Conservation (phyloP, 2,329 filamentous ascomycete genomes). For the Albifimbria verrucaria region DNA sequence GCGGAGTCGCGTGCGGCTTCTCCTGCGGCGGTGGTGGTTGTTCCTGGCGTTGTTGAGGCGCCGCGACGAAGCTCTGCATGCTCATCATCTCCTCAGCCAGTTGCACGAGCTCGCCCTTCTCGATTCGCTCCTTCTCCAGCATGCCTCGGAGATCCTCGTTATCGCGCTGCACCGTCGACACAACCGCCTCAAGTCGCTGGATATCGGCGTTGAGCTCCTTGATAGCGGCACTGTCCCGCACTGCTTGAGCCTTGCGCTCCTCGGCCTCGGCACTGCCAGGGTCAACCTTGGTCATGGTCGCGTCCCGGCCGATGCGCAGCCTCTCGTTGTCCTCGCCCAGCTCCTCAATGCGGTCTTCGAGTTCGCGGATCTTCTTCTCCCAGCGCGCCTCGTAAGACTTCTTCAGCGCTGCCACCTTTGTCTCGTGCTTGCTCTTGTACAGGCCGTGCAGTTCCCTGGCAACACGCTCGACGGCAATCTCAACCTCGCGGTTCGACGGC, state of each 20-base stretch:
- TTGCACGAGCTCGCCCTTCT: constrained; percentile 79
- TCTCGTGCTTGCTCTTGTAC: constrained; percentile 97
- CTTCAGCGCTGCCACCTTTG: constrained; percentile 87
- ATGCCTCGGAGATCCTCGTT: constrained; percentile 63
- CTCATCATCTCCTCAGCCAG: constrained; percentile 82
- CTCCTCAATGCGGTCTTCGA: constrained; percentile 69
- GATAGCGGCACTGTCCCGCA: constrained; percentile 64
- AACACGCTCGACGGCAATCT: constrained; percentile 83
- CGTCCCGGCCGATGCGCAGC: constrained; percentile 62
- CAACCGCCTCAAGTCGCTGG: constrained; percentile 70
- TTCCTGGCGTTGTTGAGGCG: constrained; percentile 14
- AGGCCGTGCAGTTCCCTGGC: constrained; percentile 88
- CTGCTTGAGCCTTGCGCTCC: constrained; percentile 55
- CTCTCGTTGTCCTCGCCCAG: constrained; percentile 72
- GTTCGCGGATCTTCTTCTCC: constrained; percentile 81
- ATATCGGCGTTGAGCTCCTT: constrained; percentile 70
- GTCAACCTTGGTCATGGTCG: constrained; percentile 59
- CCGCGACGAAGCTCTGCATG: constrained; percentile 52
- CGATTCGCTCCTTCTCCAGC: constrained; percentile 71
- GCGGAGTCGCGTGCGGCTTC: constrained; percentile 15
- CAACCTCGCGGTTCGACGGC: constrained; percentile 60
- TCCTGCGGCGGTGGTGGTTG: constrained; percentile 17
- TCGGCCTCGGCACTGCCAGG: constrained; percentile 42
- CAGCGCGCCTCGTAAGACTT: constrained; percentile 81
- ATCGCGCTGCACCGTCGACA: constrained; percentile 66